phyloP scores from a whole-genome alignment of 257 asterid species.

The Leonotis leonurus region DNA sequence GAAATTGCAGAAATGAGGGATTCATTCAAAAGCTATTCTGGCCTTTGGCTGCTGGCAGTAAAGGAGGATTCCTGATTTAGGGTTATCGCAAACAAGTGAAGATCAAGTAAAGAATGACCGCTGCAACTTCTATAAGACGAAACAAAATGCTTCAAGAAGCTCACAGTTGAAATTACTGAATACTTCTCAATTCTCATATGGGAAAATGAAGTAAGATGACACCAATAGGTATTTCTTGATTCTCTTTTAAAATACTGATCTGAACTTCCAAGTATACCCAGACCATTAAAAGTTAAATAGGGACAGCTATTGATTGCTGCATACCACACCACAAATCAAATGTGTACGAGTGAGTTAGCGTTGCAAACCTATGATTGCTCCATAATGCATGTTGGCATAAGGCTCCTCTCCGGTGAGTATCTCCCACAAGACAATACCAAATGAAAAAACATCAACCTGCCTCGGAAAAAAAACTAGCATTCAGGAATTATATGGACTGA shows the following conservation, averaged over 20 bases:
- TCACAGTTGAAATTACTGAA: background rate
- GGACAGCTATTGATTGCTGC: background rate
- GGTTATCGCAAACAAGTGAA: background rate
- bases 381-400: constrained; percentile 92
- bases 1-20: background rate
- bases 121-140: background rate
- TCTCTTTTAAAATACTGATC: background rate
- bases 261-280: no score
- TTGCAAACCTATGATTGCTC: constrained; percentile 67
- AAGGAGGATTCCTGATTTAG: background rate
- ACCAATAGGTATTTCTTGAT: background rate
- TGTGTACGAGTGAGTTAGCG: background rate
- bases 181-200: background rate
- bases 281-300: background rate
- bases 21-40: background rate
- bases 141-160: background rate
- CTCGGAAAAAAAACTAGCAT: constrained; percentile 14
- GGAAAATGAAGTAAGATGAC: background rate
- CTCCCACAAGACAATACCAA: constrained; percentile 97
- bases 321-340: background rate
- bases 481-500: background rate
- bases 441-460: constrained; percentile 94
- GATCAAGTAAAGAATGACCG: no score
- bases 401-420: constrained; percentile 97
- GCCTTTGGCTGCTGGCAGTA: background rate